These are phyloP conservation scores for Saccharomycopsis fibuligera DNA, from an alignment of 805 yeast species.

Conservation along the genomic window DNA sequence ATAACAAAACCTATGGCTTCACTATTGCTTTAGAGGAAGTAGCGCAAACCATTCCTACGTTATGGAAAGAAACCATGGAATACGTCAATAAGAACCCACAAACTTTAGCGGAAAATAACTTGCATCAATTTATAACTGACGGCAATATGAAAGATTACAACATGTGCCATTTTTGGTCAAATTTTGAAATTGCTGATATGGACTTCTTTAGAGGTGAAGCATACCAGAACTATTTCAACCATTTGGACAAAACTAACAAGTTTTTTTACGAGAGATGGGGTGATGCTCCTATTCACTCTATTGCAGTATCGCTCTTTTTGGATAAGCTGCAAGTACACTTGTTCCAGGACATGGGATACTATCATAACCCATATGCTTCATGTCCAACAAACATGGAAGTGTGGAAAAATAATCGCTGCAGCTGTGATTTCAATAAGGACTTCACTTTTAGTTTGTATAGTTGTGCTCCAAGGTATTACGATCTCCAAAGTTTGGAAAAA, in stretches of 20 bases:
- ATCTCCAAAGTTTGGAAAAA: slow-evolving; percentile 21
- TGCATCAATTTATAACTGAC: slow-evolving; percentile 34
- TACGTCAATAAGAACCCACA: slow-evolving; percentile 43
- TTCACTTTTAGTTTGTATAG: slow-evolving; percentile 44
- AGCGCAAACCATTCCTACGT: slow-evolving; percentile 42
- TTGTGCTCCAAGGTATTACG: slow-evolving; percentile 42
- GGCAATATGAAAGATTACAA: slow-evolving; percentile 44
- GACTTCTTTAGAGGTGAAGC: slow-evolving; percentile 42
- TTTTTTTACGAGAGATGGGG: slow-evolving; percentile 58
- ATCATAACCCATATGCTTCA: slow-evolving; percentile 48
- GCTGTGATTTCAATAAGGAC: slow-evolving; percentile 43
- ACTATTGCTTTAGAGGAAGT: slow-evolving; percentile 44
- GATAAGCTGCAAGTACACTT: slow-evolving; percentile 27
- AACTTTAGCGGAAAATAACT: slow-evolving; percentile 43
- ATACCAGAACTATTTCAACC: slow-evolving; percentile 39
- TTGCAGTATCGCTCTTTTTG: slow-evolving; percentile 34
- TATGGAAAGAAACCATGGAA: slow-evolving; percentile 42
- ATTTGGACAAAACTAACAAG: slow-evolving; percentile 44
- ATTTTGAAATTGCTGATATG: slow-evolving; percentile 50
- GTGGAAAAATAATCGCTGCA: slow-evolving; percentile 42
- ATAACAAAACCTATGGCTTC: slow-evolving; percentile 45
- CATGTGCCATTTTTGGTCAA: slow-evolving; percentile 60
- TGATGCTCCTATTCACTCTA: slow-evolving; percentile 47
- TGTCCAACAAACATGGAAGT: slow-evolving; percentile 47
- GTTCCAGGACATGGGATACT: slow-evolving; percentile 48